phyloP scores from a whole-genome alignment of 1,284 basidiomycete genomes.

The Wallemia mellicola region DNA sequence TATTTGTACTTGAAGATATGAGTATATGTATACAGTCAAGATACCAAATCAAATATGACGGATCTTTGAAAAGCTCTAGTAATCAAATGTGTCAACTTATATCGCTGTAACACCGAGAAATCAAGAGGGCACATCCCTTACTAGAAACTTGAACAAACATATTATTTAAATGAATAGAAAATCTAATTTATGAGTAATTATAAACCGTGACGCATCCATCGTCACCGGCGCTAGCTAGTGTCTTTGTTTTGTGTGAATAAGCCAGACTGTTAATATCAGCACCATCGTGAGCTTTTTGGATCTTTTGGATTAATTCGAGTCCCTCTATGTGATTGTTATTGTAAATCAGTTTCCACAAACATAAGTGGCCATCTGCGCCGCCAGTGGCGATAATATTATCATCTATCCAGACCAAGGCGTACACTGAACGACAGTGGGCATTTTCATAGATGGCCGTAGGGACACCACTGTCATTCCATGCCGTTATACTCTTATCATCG shows the following conservation, averaged over 20 bases:
- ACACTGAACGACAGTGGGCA: background rate
- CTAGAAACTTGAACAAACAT: too few species aligned
- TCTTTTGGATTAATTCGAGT: background rate
- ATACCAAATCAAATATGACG: too few species aligned
- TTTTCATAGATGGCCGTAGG: conserved; percentile 3
- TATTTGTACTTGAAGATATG: too few species aligned
- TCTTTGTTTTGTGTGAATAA: background rate
- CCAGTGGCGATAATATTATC: background rate
- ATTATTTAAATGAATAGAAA: too few species aligned
- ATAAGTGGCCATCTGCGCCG: background rate
- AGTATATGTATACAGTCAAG: too few species aligned
- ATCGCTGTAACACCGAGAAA: too few species aligned
- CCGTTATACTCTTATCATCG: conserved; percentile 25
- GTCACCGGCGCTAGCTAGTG: background rate
- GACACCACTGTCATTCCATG: conserved; percentile 13
- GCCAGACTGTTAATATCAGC: background rate
- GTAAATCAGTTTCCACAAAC: background rate
- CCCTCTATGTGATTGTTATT: background rate
- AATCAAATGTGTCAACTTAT: too few species aligned
- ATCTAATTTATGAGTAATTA: too few species aligned
- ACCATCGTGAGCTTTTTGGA: background rate
- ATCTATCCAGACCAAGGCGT: background rate
- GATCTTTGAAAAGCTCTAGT: too few species aligned
- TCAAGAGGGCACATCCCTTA: too few species aligned
- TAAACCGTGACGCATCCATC: background rate